phyloP scores from a whole-genome alignment of 176 grass and related monocot genomes.

The Poa annua region DNA sequence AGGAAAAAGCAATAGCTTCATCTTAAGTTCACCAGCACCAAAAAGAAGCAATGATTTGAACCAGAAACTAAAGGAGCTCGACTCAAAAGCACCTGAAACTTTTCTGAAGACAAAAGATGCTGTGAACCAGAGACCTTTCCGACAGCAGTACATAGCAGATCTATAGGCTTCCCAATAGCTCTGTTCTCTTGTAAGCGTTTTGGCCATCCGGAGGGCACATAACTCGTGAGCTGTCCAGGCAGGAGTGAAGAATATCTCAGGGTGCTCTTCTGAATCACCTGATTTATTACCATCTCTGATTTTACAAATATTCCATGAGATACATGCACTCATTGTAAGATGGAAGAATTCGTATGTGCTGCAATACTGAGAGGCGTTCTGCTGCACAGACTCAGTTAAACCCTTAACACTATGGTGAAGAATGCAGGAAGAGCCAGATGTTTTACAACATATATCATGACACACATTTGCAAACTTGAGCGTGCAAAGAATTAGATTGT shows the following conservation, averaged over 20 bases:
- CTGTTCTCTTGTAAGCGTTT: conserved; percentile 63
- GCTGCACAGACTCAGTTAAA: conserved; percentile 57
- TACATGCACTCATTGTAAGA: conserved; percentile 51
- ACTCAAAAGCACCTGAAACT: conserved; percentile 62
- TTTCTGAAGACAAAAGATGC: conserved; percentile 82
- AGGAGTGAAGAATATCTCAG: conserved; percentile 30
- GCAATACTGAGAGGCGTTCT: conserved; percentile 44
- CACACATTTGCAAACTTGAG: conserved; percentile 66
- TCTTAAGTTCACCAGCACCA: conserved; percentile 76
- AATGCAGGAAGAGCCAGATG: conserved; percentile 32
- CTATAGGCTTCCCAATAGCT: conserved; percentile 86
- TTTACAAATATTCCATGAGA: conserved; percentile 42
- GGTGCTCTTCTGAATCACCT: conserved; percentile 23
- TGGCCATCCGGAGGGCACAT: conserved; percentile 54
- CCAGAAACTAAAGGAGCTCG: conserved; percentile 63
- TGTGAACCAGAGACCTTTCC: conserved; percentile 78
- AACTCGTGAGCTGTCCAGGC: conserved; percentile 67
- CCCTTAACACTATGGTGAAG: conserved; percentile 51
- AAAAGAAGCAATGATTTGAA: conserved; percentile 75
- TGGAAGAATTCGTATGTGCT: conserved; percentile 69
- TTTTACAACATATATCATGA: conserved; percentile 55
- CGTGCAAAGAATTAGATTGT: conserved; percentile 45
- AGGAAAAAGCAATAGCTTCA: conserved; percentile 77
- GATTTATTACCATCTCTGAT: conserved; percentile 34
- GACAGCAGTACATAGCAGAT: conserved; percentile 77